A percentile compares a stretch with the other conserved stretches of the same genome.
phyloP scores from a whole-genome alignment of 148 eudicot species.

The Euryodendron excelsum region DNA sequence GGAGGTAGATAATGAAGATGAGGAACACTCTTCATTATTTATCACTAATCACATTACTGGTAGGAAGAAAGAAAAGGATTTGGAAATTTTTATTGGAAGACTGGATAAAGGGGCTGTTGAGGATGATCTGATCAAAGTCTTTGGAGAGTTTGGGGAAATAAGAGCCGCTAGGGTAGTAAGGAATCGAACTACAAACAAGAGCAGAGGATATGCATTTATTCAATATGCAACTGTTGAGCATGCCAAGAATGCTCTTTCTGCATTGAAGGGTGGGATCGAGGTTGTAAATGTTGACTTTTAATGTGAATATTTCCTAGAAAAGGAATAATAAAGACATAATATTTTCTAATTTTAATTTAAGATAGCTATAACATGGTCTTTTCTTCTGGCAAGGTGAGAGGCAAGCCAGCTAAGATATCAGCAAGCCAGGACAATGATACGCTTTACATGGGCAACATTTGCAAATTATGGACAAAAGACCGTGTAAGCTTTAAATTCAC shows the following conservation, averaged over 20 bases:
- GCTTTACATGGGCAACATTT: constrained; percentile 38
- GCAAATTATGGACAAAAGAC: constrained; percentile 34
- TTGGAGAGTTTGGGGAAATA: constrained; percentile 33
- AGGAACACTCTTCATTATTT: constrained; percentile 9
- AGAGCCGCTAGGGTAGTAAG: constrained; percentile 22
- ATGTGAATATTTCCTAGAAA: neutral
- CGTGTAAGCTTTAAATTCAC: constrained; percentile 22
- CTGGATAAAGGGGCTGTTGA: constrained; percentile 27
- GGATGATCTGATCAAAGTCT: constrained; percentile 31
- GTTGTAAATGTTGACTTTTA: constrained; percentile 16
- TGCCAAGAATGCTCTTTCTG: constrained; percentile 29
- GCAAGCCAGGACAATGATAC: constrained; percentile 30
- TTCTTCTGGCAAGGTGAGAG: constrained; percentile 24
- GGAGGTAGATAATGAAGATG: constrained; percentile 4
- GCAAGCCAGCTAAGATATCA: constrained; percentile 31
- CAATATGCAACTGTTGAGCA: constrained; percentile 29
- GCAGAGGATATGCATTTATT: constrained; percentile 38
- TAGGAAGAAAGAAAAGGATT: constrained; percentile 18
- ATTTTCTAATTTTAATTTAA: constrained; percentile 12
- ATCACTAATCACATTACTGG: constrained; percentile 8
- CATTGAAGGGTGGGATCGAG: constrained; percentile 26
- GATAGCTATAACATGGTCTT: constrained; percentile 7
- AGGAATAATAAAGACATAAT: neutral
- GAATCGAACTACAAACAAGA: constrained; percentile 24
- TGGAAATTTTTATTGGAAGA: constrained; percentile 29